A percentile compares a stretch with the other conserved stretches of the same genome.
Conservation (phyloP, 768 basidiomycete species). For the Xerocomellus amylosporus region DNA sequence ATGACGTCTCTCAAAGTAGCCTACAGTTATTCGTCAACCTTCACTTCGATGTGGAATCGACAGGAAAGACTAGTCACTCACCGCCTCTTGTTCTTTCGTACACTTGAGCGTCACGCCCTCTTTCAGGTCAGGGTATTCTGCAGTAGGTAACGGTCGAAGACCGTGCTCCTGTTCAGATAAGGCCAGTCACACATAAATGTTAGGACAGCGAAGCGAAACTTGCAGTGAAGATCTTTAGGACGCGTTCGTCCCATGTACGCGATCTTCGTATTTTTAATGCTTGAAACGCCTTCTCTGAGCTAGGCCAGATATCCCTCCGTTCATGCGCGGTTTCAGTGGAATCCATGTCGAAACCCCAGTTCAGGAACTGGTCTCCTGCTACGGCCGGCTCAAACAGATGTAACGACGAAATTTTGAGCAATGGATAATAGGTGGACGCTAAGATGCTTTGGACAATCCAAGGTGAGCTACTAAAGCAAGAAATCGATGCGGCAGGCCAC, state of each 20-base stretch:
- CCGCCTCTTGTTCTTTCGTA: neutral
- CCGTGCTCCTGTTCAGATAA: constrained; percentile 1
- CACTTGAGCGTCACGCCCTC: constrained; percentile 6
- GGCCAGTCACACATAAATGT: neutral
- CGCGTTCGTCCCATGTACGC: constrained; percentile 5
- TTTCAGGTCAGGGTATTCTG: neutral
- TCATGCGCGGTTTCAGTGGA: too few relatives aligned
- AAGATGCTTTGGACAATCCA: neutral
- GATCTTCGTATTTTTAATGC: neutral
- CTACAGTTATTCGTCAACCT: neutral
- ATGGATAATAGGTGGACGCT: neutral
- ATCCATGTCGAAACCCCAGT: too few relatives aligned
- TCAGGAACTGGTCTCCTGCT: neutral
- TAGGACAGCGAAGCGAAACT: neutral
- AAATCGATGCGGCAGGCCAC: too few relatives aligned
- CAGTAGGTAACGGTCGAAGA: constrained; percentile 3
- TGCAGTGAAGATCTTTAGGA: constrained; percentile 2
- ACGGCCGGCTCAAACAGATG: constrained; percentile 3
- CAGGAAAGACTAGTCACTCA: neutral
- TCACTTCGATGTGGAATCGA: too few relatives aligned
- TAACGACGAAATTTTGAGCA: constrained; percentile 4
- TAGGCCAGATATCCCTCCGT: constrained; percentile 2
- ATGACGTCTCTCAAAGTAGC: neutral
- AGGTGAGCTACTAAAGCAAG: neutral
- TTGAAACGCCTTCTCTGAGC: neutral